These are phyloP conservation scores for Actinidia chinensis DNA, from an alignment of 179 eudicot species.

Conservation along the genomic window DNA sequence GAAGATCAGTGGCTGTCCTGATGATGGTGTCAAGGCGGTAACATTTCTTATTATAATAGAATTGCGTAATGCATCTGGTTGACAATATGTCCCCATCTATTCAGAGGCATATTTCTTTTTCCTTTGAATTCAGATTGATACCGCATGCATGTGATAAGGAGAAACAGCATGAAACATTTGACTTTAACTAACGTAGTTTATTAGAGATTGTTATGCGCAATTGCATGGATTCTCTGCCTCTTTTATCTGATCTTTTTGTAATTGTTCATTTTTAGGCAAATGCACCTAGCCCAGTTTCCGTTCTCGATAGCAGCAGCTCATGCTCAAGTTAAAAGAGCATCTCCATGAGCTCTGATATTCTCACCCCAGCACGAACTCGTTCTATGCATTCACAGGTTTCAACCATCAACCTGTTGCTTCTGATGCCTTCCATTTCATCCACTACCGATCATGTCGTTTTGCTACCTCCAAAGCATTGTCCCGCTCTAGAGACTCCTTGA, in stretches of 20 bases:
- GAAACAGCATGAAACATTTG: not conserved
- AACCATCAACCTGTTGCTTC: constrained; percentile 15
- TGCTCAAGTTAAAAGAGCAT: constrained; percentile 28
- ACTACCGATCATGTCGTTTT: constrained; percentile 21
- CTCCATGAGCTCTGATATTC: constrained; percentile 10
- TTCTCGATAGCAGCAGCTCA: constrained; percentile 33
- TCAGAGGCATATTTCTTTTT: not conserved
- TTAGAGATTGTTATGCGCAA: not conserved
- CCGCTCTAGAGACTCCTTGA: not conserved
- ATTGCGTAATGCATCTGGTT: no score
- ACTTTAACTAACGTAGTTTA: no score
- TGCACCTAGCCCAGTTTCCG: constrained; percentile 38
- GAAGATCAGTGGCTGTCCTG: no score
- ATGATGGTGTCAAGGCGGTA: no score
- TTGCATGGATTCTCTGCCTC: not conserved
- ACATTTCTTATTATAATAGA: no score
- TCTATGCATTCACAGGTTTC: constrained; percentile 32
- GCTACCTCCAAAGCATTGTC: not conserved
- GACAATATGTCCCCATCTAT: not conserved
- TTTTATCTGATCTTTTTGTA: not conserved
- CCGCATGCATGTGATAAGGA: not conserved
- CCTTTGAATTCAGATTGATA: not conserved
- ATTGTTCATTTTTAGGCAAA: constrained; percentile 4
- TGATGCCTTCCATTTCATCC: no score
- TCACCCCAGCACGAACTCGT: no score